Percentiles rank a stretch among this genome's conserved stretches.
Evolutionary conservation across 352 stramenopile genomes (phyloP).

Genomic region (Blastocystis sp.): DNA sequence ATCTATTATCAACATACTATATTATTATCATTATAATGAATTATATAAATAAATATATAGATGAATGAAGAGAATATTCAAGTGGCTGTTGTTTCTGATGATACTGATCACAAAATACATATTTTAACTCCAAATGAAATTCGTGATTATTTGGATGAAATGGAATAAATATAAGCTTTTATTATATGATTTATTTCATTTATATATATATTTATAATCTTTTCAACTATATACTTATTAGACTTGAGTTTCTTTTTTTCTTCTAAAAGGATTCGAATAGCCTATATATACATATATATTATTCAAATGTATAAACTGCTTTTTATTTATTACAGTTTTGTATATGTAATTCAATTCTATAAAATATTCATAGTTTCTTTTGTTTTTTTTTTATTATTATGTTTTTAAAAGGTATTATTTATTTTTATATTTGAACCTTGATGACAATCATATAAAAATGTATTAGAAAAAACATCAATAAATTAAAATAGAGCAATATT

Average conservation of each 20-base stretch:
- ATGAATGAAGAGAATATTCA: conserved; percentile 96
- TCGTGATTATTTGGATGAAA: conserved; percentile 97
- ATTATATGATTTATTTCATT: too few relatives aligned
- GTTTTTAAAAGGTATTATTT: too few relatives aligned
- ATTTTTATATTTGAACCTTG: too few relatives aligned
- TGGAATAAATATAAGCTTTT: conserved; percentile 48
- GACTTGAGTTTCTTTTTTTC: conserved; percentile 2
- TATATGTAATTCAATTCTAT: too few relatives aligned
- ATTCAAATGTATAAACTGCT: not conserved
- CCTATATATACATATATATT: conserved; percentile 31
- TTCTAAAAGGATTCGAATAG: conserved; percentile 4
- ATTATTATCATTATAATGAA: conserved; percentile 3
- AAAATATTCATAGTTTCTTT: too few relatives aligned
- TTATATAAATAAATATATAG: conserved; percentile 48
- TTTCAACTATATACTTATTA: conserved; percentile 7
- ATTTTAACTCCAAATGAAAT: conserved; percentile 86
- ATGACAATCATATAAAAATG: too few relatives aligned
- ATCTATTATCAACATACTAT: not conserved
- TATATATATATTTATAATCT: conserved; percentile 34
- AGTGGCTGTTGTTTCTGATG: conserved; percentile 79
- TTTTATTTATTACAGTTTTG: not conserved
- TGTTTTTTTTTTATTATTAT: too few relatives aligned
- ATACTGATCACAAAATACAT: conserved; percentile 57
- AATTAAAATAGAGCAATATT: too few relatives aligned
- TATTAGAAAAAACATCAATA: too few relatives aligned